phyloP scores from a whole-genome alignment of 345 rosid species.

The Eucalyptus cloeziana region DNA sequence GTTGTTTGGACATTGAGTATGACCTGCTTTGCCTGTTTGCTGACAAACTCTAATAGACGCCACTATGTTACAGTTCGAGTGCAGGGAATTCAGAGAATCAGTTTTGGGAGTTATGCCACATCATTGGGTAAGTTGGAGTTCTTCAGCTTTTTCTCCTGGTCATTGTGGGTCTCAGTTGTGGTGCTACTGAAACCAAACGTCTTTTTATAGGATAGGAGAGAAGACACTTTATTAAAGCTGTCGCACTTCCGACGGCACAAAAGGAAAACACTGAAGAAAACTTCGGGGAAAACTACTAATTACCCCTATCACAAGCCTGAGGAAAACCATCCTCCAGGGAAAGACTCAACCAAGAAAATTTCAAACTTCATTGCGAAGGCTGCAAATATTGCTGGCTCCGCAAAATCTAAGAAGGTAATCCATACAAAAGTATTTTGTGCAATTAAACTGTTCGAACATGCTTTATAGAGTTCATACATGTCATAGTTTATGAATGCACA shows the following conservation, averaged over 20 bases:
- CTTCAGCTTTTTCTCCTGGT: background rate
- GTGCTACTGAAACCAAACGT: background rate
- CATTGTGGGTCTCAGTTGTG: background rate
- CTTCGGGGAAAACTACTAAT: constrained; percentile 50
- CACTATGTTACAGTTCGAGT: constrained; percentile 55
- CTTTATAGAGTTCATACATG: background rate
- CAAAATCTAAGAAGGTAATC: constrained; percentile 80
- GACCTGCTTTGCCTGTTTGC: background rate
- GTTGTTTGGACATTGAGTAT: background rate
- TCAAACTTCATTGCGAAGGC: constrained; percentile 86
- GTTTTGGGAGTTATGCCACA: constrained; percentile 91
- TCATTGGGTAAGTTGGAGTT: constrained; percentile 66
- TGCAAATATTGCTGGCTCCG: constrained; percentile 70
- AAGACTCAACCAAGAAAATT: constrained; percentile 75
- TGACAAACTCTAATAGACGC: constrained; percentile 3
- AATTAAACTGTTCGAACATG: background rate
- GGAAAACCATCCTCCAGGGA: constrained; percentile 86
- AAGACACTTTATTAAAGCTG: constrained; percentile 77
- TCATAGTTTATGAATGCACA: background rate
- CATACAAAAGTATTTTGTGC: background rate
- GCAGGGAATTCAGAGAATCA: constrained; percentile 98
- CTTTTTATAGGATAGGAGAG: constrained; percentile 83
- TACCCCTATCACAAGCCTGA: constrained; percentile 93
- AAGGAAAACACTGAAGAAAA: constrained; percentile 69
- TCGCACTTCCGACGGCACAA: constrained; percentile 86